A percentile compares a stretch with the other conserved stretches of the same genome.
Evolutionary conservation across 1,139 yeast species (phyloP).

Genomic region (Scheffersomyces segobiensis): DNA sequence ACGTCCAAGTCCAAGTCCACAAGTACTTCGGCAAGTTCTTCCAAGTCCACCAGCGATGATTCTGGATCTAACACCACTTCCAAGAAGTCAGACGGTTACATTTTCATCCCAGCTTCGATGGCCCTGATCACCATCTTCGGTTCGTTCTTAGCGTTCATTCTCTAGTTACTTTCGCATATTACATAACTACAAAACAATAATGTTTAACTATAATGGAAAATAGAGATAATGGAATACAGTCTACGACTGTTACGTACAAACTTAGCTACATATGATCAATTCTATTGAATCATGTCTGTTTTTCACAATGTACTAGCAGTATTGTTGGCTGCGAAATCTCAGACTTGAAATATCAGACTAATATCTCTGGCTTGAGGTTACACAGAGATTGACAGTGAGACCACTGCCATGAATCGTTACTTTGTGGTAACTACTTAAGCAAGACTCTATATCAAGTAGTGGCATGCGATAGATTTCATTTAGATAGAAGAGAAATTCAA

Average conservation of each 20-base stretch:
- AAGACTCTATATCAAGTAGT: background rate
- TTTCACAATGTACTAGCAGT: background rate
- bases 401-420: background rate
- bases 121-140: conserved; percentile 19
- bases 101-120: conserved; percentile 16
- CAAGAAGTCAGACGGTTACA: conserved; percentile 20
- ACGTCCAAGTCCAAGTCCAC: conserved; percentile 11
- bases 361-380: no score
- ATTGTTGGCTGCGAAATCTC: background rate
- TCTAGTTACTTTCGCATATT: conserved; percentile 7
- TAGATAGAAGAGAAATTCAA: background rate
- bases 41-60: conserved; percentile 13
- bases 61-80: conserved; percentile 17
- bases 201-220: background rate
- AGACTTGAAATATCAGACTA: no score
- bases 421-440: background rate
- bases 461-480: no score
- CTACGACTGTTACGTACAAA: background rate
- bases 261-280: background rate
- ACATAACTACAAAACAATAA: background rate
- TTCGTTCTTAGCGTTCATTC: conserved; percentile 20
- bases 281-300: background rate
- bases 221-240: no score
- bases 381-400: background rate
- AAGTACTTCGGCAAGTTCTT: conserved; percentile 13